phyloP scores from a whole-genome alignment of 1,284 basidiomycete genomes.

The Xanthoconium separans region DNA sequence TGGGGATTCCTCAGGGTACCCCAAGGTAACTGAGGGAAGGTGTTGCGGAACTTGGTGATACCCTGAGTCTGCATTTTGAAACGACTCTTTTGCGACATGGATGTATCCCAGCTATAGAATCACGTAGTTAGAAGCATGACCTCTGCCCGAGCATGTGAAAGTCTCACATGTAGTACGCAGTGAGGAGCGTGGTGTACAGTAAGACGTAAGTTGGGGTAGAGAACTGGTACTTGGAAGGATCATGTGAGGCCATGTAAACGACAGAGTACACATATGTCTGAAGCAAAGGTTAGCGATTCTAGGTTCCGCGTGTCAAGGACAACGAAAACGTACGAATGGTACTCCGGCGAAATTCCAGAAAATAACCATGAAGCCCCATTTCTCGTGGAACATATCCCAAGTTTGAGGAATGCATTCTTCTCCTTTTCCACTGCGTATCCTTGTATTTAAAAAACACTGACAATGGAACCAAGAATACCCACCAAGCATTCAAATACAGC shows the following conservation, averaged over 20 bases:
- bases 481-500: constrained; percentile 97
- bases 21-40: constrained; percentile 94
- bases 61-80: constrained; percentile 98
- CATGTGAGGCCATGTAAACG: constrained; percentile 96
- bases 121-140: constrained; percentile 10
- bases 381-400: constrained; percentile 99
- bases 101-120: constrained; percentile 76
- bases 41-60: constrained; percentile 80
- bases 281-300: constrained; percentile 27
- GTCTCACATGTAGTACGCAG: constrained; percentile 79
- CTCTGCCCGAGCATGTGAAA: constrained; percentile 11
- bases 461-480: constrained; percentile 15
- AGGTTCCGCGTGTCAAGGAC: not conserved
- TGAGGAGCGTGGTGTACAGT: constrained; percentile 74
- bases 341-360: constrained; percentile 99
- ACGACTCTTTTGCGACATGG: constrained; percentile 96
- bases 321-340: constrained; percentile 61
- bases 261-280: constrained; percentile 96
- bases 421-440: constrained; percentile 62
- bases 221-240: constrained; percentile 87
- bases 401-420: constrained; percentile 99
- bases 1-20: constrained; percentile 86
- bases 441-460: not conserved
- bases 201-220: constrained; percentile 72
- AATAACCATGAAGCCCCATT: constrained; percentile 95